Conservation (phyloP, 2,329 filamentous ascomycete species). For the Arthrobotrys pseudoclavata region DNA sequence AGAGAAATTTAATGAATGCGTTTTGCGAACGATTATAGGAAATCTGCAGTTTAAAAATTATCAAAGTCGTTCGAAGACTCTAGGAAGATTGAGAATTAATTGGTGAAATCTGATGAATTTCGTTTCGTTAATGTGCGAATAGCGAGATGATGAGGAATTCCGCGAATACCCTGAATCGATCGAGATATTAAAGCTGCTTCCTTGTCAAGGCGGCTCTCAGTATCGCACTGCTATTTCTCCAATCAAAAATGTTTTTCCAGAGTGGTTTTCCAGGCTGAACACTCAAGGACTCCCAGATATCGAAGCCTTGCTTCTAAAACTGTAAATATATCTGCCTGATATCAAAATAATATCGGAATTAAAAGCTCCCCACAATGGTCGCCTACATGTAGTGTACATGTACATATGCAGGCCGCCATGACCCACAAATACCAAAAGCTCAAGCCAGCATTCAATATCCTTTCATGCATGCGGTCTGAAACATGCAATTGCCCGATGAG, state of each 20-base stretch:
- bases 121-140: not conserved
- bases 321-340: conserved; percentile 10
- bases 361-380: not conserved
- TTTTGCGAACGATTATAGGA: not conserved
- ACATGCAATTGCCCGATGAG: conserved; percentile 12
- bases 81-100: not conserved
- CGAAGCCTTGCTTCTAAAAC: not conserved
- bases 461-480: conserved; percentile 13
- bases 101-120: not conserved
- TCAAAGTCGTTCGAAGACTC: not conserved
- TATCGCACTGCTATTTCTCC: conserved; percentile 12
- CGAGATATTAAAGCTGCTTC: conserved; percentile 3
- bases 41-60: not conserved
- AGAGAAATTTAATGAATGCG: not conserved
- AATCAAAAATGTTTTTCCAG: not conserved
- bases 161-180: not conserved
- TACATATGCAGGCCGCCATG: conserved; percentile 2
- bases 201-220: not conserved
- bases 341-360: conserved; percentile 4
- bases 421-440: not conserved
- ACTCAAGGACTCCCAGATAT: not conserved
- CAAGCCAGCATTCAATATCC: not conserved
- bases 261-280: not conserved
- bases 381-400: no score
- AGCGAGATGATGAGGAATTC: not conserved